A percentile compares a stretch with the other conserved stretches of the same genome.
phyloP scores from a whole-genome alignment of 306 rosid genomes.

The Ormosia semicastrata region DNA sequence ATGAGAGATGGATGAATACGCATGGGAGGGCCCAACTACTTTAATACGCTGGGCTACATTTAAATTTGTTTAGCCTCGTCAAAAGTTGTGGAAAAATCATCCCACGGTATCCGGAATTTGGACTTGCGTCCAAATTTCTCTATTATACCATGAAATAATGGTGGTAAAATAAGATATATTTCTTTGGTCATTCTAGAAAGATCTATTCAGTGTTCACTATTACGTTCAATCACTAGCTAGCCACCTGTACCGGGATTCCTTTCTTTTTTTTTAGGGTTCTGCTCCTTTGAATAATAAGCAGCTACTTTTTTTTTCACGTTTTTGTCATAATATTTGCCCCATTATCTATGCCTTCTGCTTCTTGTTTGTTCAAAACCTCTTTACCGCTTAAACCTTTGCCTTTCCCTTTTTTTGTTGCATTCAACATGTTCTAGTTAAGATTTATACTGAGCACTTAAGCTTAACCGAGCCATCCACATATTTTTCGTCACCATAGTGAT shows the following conservation, averaged over 20 bases:
- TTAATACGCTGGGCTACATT: constrained; percentile 14
- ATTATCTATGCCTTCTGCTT: not conserved
- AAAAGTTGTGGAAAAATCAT: constrained; percentile 10
- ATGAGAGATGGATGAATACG: not conserved
- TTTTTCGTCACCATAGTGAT: not conserved
- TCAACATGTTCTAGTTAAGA: not conserved
- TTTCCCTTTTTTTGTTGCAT: not conserved
- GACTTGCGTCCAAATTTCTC: not conserved
- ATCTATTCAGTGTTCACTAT: not conserved
- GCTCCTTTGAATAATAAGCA: not conserved
- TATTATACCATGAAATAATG: not conserved
- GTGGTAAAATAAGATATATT: not conserved
- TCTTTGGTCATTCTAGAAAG: too few species aligned
- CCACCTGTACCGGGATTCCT: constrained; percentile 5
- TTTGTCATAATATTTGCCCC: not conserved
- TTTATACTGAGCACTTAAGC: not conserved
- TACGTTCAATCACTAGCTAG: not conserved
- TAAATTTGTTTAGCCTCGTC: not conserved
- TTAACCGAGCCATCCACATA: not conserved
- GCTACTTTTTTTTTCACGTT: not conserved
- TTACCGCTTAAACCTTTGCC: not conserved
- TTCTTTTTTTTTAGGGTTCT: not conserved
- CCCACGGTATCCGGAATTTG: constrained; percentile 15
- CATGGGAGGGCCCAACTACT: constrained; percentile 14
- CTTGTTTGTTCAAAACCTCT: not conserved